Percentiles rank a stretch among this genome's conserved stretches.
Conservation (phyloP, 345 rosid species). For the Pelargonium nanum region DNA sequence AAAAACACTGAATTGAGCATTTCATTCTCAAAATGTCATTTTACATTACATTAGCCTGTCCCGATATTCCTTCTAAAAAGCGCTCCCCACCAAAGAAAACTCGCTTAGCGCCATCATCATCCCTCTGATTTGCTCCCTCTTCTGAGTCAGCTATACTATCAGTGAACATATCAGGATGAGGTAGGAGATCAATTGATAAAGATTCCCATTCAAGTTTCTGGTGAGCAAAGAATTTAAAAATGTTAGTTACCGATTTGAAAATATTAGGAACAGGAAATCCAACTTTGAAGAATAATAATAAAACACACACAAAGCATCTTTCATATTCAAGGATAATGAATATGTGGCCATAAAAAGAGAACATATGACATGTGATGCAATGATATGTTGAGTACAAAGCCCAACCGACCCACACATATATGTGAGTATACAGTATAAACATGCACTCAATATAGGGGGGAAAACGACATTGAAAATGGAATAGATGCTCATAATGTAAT, state of each 20-base stretch:
- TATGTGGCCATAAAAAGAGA: neutral
- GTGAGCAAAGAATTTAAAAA: slow-evolving; percentile 19
- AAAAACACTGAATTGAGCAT: slow-evolving; percentile 13
- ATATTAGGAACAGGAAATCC: neutral
- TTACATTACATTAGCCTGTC: slow-evolving; percentile 77
- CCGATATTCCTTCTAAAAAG: slow-evolving; percentile 91
- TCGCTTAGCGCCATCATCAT: slow-evolving; percentile 97
- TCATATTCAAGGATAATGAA: neutral
- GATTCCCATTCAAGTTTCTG: slow-evolving; percentile 99
- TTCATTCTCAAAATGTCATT: slow-evolving; percentile 13
- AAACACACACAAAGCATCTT: neutral
- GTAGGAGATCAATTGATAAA: slow-evolving; percentile 91
- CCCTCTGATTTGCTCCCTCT: slow-evolving; percentile 59
- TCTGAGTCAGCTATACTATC: slow-evolving; percentile 69
- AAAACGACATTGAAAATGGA: neutral
- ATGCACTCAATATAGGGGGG: no score
- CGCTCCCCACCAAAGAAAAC: slow-evolving; percentile 99
- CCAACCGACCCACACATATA: neutral
- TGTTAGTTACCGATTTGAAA: slow-evolving; percentile 14
- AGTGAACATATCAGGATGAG: slow-evolving; percentile 98
- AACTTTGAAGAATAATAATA: neutral
- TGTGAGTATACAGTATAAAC: no score
- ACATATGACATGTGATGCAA: neutral
- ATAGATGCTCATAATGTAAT: neutral
- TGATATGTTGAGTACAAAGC: neutral